phyloP scores from a whole-genome alignment of 257 asterid species.

The Solanum etuberosum region DNA sequence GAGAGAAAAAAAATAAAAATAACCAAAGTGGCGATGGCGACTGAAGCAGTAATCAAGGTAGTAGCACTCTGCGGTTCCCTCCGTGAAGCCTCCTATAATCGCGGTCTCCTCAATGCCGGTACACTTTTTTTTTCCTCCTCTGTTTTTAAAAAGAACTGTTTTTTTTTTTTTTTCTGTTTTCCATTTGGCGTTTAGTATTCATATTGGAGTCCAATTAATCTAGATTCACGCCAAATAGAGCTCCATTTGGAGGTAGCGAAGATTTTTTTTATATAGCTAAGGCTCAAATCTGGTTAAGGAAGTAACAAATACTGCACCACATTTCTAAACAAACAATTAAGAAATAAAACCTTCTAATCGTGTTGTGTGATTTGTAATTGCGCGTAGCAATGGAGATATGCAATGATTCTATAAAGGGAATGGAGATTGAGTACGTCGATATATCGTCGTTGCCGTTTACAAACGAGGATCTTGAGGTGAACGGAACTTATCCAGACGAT shows the following conservation, averaged over 20 bases:
- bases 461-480: conserved; percentile 74
- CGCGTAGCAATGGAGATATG: conserved; percentile 52
- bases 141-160: neutral
- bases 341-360: neutral
- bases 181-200: too few species aligned
- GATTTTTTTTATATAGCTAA: neutral
- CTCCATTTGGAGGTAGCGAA: too few species aligned
- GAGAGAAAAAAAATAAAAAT: neutral
- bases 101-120: conserved; percentile 22
- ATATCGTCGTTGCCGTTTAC: conserved; percentile 57
- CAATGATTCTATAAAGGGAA: conserved; percentile 38
- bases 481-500: conserved; percentile 59
- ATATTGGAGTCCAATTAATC: neutral
- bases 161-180: too few species aligned
- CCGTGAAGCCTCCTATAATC: conserved; percentile 25
- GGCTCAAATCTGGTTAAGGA: too few species aligned
- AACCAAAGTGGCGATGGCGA: neutral
- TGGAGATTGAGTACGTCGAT: conserved; percentile 67
- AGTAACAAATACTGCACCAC: neutral
- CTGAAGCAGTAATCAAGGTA: conserved; percentile 9
- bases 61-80: conserved; percentile 35
- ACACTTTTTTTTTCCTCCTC: neutral
- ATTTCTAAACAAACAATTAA: neutral
- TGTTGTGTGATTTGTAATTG: neutral
- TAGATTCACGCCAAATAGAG: neutral